A percentile compares a stretch with the other conserved stretches of the same genome.
These are phyloP conservation scores for Candida cerambycidarum DNA, from an alignment of 805 yeast species.

Conservation along the genomic window DNA sequence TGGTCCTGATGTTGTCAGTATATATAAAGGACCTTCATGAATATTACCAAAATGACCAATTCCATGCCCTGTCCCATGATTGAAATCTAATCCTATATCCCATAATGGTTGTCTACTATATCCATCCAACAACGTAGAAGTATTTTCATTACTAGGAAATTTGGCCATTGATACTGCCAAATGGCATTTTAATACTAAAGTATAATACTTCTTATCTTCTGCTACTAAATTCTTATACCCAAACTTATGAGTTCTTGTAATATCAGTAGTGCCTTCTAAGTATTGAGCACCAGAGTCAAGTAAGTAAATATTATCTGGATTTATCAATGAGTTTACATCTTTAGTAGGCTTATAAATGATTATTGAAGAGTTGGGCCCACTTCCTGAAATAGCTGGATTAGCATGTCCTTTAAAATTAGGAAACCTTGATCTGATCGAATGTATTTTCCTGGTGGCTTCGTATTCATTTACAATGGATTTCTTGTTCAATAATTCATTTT, in stretches of 20 bases:
- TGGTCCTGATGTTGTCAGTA: constrained; percentile 60
- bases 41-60: constrained; percentile 88
- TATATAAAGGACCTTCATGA: constrained; percentile 94
- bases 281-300: constrained; percentile 63
- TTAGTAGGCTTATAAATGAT: constrained; percentile 73
- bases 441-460: constrained; percentile 61
- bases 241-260: constrained; percentile 84
- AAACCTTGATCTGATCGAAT: constrained; percentile 51
- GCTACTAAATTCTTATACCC: constrained; percentile 27
- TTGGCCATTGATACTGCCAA: constrained; percentile 77
- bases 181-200: constrained; percentile 90
- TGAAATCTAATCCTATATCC: constrained; percentile 79
- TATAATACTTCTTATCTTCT: constrained; percentile 75
- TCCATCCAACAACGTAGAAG: constrained; percentile 76
- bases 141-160: constrained; percentile 66
- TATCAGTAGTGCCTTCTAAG: constrained; percentile 81
- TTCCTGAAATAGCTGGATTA: constrained; percentile 72
- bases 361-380: constrained; percentile 74
- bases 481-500: constrained; percentile 48
- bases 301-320: constrained; percentile 54
- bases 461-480: constrained; percentile 52
- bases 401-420: constrained; percentile 66
- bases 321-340: constrained; percentile 57
- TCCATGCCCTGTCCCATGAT: constrained; percentile 98
- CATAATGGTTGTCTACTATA: constrained; percentile 83